Evolutionary conservation across 2,329 filamentous ascomycete species (phyloP), one percentile per base, ranked within the genome.

Genomic region (Didymella lethalis): DNA sequence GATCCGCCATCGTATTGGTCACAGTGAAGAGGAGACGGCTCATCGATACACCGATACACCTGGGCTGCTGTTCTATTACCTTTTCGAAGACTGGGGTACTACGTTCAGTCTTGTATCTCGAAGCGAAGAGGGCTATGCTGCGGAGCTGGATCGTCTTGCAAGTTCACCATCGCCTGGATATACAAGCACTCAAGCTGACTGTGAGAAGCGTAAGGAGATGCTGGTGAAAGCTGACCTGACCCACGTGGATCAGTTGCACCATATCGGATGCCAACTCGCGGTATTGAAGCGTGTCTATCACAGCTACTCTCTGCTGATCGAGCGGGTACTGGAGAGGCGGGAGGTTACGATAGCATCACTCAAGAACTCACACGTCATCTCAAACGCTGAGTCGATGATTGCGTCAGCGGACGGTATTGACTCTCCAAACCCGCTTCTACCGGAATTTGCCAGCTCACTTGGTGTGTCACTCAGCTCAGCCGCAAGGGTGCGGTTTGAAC

Each of bases 61-160:
- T 0, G 86, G 86, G 20, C 79, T 87, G 20, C 76, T 89, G 2
- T 88, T 89, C 75, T 89, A 88, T 71, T 89, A 88, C 66, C 76
- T 89, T 0, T 89, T 89, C 66, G 87, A 90, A 67, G 87, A 89
- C 68, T 89, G 87, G 79, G 81, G 82, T 34, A 85, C 85, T 3
- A 86, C 85, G 0, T 85, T 85, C 50, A 82, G 82, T 26, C 78
- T 89, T 11, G 78, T 89, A 12, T 83, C 81, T 10, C 66, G 82
- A 67, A 68, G 73, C 59, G 70, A 84, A 69, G 77, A 78, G 59
- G 78, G 79, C 26, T 83, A 83, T 54, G 79, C 77, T 10, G 71
- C 75, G 3, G 80, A 82, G 56, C 72, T 89, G 7, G 78, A 83
- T 45, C 73, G 78, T 16, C 75, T 87, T 59, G 84, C 85, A 71